A percentile compares a stretch with the other conserved stretches of the same genome.
These are phyloP conservation scores for Magnolia kwangsiensis DNA, from an alignment of 164 flowering plant species.

Conservation along the genomic window DNA sequence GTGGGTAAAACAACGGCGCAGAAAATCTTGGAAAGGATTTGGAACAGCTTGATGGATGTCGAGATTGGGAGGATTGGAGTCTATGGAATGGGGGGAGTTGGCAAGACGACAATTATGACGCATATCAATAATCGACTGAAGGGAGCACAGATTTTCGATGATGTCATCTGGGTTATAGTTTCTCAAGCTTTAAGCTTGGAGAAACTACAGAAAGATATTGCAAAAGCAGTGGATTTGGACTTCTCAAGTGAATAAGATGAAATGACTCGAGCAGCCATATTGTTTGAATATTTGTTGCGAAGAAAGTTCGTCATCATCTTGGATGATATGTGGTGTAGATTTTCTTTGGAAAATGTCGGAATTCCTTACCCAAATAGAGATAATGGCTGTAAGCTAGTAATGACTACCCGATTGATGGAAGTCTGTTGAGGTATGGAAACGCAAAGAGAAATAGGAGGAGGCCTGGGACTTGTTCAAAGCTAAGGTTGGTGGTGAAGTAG, in stretches of 20 bases:
- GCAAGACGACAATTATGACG: constrained; percentile 14
- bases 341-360: constrained; percentile 9
- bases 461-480: constrained; percentile 9
- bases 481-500: background rate
- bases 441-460: constrained; percentile 4
- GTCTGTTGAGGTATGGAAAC: constrained; percentile 14
- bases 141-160: background rate
- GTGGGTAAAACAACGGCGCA: constrained; percentile 2
- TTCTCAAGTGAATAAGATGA: background rate
- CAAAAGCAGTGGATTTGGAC: background rate
- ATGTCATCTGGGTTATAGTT: constrained; percentile 3
- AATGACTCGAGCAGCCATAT: background rate
- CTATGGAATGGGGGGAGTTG: constrained; percentile 19
- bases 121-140: constrained; percentile 2
- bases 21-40: background rate
- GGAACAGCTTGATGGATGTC: background rate
- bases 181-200: constrained; percentile 4
- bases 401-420: constrained; percentile 4
- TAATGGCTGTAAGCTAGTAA: constrained; percentile 4
- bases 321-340: constrained; percentile 10
- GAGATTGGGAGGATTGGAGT: constrained; percentile 7
- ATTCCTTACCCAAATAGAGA: constrained; percentile 1
- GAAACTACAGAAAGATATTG: constrained; percentile 2
- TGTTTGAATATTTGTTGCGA: background rate
- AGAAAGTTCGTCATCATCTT: constrained; percentile 8